Base-by-base conservation (phyloP, 345 rosid species). In the Linum tenue region DNA sequence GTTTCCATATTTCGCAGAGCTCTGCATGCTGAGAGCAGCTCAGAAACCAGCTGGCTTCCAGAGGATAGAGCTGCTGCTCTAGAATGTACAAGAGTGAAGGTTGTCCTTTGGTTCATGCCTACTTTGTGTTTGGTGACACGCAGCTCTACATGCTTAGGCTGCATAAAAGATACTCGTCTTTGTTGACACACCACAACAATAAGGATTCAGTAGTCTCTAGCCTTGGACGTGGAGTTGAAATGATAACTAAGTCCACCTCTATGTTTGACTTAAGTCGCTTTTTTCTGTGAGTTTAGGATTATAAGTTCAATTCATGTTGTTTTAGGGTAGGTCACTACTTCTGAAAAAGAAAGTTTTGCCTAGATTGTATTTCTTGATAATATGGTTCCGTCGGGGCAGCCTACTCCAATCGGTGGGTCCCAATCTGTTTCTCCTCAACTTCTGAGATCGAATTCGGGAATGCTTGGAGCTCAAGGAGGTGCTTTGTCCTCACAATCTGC, bases 301-400 rank as follows among this genome's bases (percentile, higher is more conserved):
- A 22, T 22, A 22, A 68, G 74, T 70, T 67, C 35, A 60, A 66
- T 40, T n/a, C 14, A 48, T 48, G 53, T 9, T 48, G 53, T 48
- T 48, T 48, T 48, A 48, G 53, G 31, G 53, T 48, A 48, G 53
- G 9, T 12, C 9, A 48, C 14, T 48, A 48, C 53, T 48, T 48
- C 53, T 9, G 15, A 42, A 36, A 31, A 61, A 22, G 31, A 22
- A 22, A 22, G 31, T 59, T 64, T 36, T 65, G 39, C 40, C n/a
- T 74, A 51, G 63, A 58, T 58, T 66, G 70, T 66, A 67, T 56
- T 62, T 70, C 70, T 62, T 70, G 74, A 36, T 71, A 9, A 83
- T 64, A 95, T 95, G 99, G 84, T 87, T 55, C 94, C 89, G 42
- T 82, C 97, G 50, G 99, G 97, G 70, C 81, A 86, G 65, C 81